Base-by-base conservation (phyloP, 805 yeast genomes). In the Lipomyces sp. region DNA sequence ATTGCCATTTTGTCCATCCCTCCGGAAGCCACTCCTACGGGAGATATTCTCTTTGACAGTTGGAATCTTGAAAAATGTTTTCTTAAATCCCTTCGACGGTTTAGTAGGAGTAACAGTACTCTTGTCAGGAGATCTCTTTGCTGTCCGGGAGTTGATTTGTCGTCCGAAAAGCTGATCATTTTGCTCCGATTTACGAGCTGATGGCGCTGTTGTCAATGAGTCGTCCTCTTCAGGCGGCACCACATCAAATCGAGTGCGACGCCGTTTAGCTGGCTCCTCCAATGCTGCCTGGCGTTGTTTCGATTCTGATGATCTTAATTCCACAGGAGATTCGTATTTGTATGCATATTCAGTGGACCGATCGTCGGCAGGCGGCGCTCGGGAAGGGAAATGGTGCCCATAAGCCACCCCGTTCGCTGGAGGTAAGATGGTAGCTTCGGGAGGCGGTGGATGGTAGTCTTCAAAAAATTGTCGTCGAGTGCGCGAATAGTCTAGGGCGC, bases 1-100 rank as follows among this genome's bases (percentile, higher is more conserved):
- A 42, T 42, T 42, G 24, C 48, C n/a, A 15, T 35, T 30, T 13
- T 32, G 42, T 35, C 59, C 32, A 10, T 29, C 53, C 42, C 53
- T 29, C 57, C 34, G 33, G 15, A 15, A 50, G 24, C 4, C 35
- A 32, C 32, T 37, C 32, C 11, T n/a, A 13, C 53, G 45, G n/a
- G 30, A n/a, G 39, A 29, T 39, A 37, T 39, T n/a, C 39, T 60
- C 68, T 32, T 59, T 61, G 37, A 55, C 34, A 24, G 37, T 65
- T 8, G 70, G 70, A 54, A 67, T 67, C 39, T 64, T 67, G 62
- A 67, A 67, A 61, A 64, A 67, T 5, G 63, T 64, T 50, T 64
- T 67, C 60, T 58, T 65, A 45, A 65, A 63, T 13, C 62, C 60
- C 53, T 60, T 60, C 7, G 48, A 42, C 15, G 45, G 58, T 29